A percentile compares a stretch with the other conserved stretches of the same genome.
Conservation (phyloP, 257 asterid genomes). For the Fraxinus excelsior region DNA sequence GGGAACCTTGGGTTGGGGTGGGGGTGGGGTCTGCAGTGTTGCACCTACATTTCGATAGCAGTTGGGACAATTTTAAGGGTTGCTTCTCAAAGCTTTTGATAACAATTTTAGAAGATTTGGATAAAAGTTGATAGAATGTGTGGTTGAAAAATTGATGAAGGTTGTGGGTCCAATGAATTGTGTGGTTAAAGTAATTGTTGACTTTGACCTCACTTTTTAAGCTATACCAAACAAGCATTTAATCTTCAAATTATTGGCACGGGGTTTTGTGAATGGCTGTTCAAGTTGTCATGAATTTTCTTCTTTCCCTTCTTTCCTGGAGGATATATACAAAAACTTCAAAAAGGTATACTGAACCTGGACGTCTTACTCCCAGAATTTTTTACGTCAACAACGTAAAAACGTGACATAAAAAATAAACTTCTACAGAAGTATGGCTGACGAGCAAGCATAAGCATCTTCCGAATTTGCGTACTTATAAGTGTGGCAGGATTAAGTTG, state of each 20-base stretch:
- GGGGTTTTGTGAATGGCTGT: not conserved
- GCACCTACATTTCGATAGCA: not conserved
- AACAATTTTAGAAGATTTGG: too few relatives aligned
- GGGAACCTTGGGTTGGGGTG: not conserved
- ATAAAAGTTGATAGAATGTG: too few relatives aligned
- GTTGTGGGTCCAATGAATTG: too few relatives aligned
- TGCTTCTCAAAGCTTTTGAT: too few relatives aligned
- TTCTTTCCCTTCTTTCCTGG: not conserved
- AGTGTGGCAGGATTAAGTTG: not conserved
- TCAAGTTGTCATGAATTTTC: not conserved
- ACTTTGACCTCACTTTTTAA: too few relatives aligned
- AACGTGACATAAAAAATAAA: not conserved
- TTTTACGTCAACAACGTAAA: not conserved
- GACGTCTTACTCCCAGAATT: not conserved
- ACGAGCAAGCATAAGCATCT: not conserved
- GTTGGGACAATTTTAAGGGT: not conserved
- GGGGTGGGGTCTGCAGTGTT: not conserved
- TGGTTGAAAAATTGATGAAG: too few relatives aligned
- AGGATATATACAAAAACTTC: not conserved
- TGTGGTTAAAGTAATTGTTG: too few relatives aligned
- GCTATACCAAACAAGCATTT: too few relatives aligned
- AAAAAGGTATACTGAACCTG: not conserved
- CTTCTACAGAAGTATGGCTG: not conserved
- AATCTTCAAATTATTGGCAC: not conserved
- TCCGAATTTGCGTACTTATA: not conserved